A percentile compares a stretch with the other conserved stretches of the same genome.
phyloP scores from a whole-genome alignment of 164 flowering plant genomes.

The Paratinospora sagittata region DNA sequence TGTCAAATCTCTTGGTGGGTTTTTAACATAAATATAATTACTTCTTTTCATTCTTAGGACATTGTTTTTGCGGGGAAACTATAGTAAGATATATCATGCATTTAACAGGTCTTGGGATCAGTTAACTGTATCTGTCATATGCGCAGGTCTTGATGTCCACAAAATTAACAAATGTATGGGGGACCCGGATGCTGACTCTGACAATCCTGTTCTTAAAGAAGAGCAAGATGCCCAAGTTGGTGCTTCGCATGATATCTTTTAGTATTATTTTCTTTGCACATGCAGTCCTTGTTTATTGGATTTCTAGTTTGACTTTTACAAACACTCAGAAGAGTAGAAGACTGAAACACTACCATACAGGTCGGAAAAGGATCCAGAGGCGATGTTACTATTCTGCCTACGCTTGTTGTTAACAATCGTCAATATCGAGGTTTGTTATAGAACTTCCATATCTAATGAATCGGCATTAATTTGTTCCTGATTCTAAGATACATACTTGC shows the following conservation, averaged over 20 bases:
- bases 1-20: slow-evolving; percentile 75
- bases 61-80: neutral
- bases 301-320: slow-evolving; percentile 1
- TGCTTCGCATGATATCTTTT: neutral
- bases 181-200: slow-evolving; percentile 76
- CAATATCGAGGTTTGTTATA: slow-evolving; percentile 84
- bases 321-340: neutral
- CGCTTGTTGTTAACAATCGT: slow-evolving; percentile 84
- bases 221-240: slow-evolving; percentile 97
- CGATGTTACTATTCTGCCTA: slow-evolving; percentile 97
- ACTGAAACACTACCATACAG: slow-evolving; percentile 29
- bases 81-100: neutral
- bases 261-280: neutral
- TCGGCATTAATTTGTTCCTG: slow-evolving; percentile 4
- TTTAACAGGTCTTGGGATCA: slow-evolving; percentile 61
- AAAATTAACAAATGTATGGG: slow-evolving; percentile 95
- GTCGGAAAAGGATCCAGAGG: slow-evolving; percentile 94
- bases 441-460: slow-evolving; percentile 4
- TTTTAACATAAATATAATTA: neutral
- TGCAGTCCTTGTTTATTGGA: slow-evolving; percentile 6
- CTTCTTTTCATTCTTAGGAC: slow-evolving; percentile 3
- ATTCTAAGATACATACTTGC: slow-evolving; percentile 26
- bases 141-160: slow-evolving; percentile 64
- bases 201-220: slow-evolving; percentile 81
- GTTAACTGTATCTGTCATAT: slow-evolving; percentile 6